A percentile compares a stretch with the other conserved stretches of the same genome.
phyloP scores from a whole-genome alignment of 768 basidiomycete species.

The Asterophora parasitica region DNA sequence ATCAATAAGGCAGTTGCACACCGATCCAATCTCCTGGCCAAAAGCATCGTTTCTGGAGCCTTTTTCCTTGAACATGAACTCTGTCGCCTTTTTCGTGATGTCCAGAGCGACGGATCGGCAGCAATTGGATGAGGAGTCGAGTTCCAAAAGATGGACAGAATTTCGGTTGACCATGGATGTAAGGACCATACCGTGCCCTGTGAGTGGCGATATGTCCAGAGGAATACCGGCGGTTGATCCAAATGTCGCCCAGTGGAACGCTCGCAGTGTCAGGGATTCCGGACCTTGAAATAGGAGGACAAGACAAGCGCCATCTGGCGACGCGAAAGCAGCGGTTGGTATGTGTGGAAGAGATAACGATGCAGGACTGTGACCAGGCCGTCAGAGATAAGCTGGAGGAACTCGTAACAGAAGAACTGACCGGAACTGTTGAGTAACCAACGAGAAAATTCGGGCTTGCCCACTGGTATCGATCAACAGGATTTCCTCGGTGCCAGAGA shows the following conservation, averaged over 20 bases:
- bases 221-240: constrained; percentile 44
- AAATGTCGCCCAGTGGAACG: constrained; percentile 55
- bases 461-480: constrained; percentile 40
- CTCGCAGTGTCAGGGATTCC: constrained; percentile 21
- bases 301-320: constrained; percentile 54
- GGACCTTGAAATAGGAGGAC: constrained; percentile 25
- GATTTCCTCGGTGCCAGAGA: constrained; percentile 48
- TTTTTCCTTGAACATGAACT: constrained; percentile 50
- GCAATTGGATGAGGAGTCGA: constrained; percentile 27
- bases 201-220: constrained; percentile 27
- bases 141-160: constrained; percentile 37
- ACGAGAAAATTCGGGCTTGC: constrained; percentile 47
- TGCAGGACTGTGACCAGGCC: constrained; percentile 34
- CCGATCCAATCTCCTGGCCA: constrained; percentile 17
- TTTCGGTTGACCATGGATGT: constrained; percentile 43
- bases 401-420: constrained; percentile 16
- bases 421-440: constrained; percentile 52
- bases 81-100: constrained; percentile 52
- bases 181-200: constrained; percentile 21
- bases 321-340: constrained; percentile 36
- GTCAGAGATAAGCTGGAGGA: background rate
- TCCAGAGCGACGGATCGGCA: constrained; percentile 42
- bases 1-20: constrained; percentile 49
- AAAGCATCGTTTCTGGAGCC: constrained; percentile 20
- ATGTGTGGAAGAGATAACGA: constrained; percentile 31